Evolutionary conservation across 257 asterid genomes (phyloP).

Genomic region (Ballota nigra): DNA sequence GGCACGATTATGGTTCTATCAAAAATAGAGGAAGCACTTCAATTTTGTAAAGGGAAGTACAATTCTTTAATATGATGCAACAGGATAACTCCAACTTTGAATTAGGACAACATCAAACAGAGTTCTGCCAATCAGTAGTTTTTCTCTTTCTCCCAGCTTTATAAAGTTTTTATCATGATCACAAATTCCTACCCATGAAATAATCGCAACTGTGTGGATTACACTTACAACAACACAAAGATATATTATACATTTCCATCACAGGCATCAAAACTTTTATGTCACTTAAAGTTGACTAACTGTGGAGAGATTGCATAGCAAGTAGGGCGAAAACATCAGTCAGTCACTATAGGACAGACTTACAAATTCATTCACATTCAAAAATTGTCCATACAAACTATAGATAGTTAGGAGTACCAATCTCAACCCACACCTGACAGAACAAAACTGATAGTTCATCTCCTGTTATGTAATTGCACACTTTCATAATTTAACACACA

Average conservation of each 20-base stretch:
- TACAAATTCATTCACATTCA: not conserved
- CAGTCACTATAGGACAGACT: not conserved
- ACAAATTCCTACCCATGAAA: not conserved
- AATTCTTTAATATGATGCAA: not conserved
- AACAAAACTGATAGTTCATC: not conserved
- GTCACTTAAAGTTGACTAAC: not conserved
- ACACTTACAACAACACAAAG: not conserved
- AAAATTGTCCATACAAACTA: not conserved
- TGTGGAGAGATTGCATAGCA: not conserved
- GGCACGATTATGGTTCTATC: not conserved
- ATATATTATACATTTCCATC: not conserved
- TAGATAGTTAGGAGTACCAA: not conserved
- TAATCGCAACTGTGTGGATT: not conserved
- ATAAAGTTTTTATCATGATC: not conserved
- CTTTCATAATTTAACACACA: not conserved
- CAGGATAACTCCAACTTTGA: not conserved
- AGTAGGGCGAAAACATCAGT: not conserved
- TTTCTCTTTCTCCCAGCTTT: not conserved
- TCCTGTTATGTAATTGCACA: not conserved
- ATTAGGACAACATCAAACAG: not conserved
- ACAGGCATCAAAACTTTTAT: not conserved
- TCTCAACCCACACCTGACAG: not conserved
- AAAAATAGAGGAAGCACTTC: too few species aligned
- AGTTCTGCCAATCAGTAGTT: not conserved
- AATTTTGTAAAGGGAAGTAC: constrained; percentile 1